phyloP scores from a whole-genome alignment of 2,329 filamentous ascomycete species.

The Exophiala sideris region DNA sequence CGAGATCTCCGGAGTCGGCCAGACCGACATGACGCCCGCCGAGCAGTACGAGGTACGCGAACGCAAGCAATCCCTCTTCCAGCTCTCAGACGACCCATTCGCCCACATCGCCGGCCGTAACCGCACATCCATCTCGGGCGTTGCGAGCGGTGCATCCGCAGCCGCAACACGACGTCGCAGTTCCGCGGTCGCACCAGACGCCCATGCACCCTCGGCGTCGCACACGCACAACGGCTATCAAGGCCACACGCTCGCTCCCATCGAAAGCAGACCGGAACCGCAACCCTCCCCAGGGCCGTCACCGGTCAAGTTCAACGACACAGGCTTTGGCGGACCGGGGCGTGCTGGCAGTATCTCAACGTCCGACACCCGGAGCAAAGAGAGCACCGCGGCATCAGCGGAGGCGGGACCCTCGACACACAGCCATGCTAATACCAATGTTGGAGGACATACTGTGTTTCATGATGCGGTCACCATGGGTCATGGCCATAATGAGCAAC shows the following conservation, averaged over 20 bases:
- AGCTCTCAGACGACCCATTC: conserved; percentile 27
- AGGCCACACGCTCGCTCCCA: conserved; percentile 20
- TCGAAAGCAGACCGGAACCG: conserved; percentile 19
- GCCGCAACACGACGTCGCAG: conserved; percentile 25
- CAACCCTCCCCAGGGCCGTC: neutral
- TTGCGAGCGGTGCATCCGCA: conserved; percentile 19
- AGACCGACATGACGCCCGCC: conserved; percentile 22
- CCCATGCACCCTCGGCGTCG: conserved; percentile 4
- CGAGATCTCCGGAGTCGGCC: conserved; percentile 17
- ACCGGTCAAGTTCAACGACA: neutral
- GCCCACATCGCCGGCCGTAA: conserved; percentile 20
- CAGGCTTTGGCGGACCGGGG: neutral
- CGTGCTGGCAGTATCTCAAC: conserved; percentile 5
- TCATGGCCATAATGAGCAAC: conserved; percentile 11
- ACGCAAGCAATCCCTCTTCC: conserved; percentile 25
- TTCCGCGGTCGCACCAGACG: conserved; percentile 27
- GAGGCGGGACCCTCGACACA: neutral
- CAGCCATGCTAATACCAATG: neutral
- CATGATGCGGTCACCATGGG: conserved; percentile 17
- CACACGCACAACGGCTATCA: conserved; percentile 20
- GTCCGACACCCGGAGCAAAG: conserved; percentile 2
- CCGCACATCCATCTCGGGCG: conserved; percentile 25
- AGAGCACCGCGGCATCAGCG: neutral
- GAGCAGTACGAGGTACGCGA: conserved; percentile 27
- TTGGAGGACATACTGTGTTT: conserved; percentile 7